Conservation (phyloP, 2,329 filamentous ascomycete species). For the Fusarium fujikuroi region DNA sequence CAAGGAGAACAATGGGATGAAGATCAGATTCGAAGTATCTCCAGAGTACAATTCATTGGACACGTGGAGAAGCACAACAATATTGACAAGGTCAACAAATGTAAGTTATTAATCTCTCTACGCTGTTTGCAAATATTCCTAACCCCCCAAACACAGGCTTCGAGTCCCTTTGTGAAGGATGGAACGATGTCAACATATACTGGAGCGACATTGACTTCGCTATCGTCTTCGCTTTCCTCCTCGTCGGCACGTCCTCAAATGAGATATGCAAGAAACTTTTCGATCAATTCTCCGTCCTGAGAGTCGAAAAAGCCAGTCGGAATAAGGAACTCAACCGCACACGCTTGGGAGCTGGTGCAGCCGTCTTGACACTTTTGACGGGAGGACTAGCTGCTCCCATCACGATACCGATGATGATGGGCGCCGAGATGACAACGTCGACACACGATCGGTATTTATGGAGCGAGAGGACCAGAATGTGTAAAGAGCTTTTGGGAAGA, state of each 20-base stretch:
- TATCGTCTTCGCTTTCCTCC: background rate
- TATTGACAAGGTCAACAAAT: background rate
- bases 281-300: slow-evolving; percentile 6
- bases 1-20: slow-evolving; percentile 3
- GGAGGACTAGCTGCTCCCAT: background rate
- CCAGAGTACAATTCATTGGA: slow-evolving; percentile 7
- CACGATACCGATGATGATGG: background rate
- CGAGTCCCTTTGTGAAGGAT: background rate
- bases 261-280: slow-evolving; percentile 9
- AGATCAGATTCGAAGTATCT: background rate
- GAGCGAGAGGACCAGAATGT: background rate
- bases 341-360: slow-evolving; percentile 13
- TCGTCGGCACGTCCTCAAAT: background rate
- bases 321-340: background rate
- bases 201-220: slow-evolving; percentile 27
- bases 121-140: rapidly evolving
- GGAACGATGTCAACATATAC: slow-evolving; percentile 14
- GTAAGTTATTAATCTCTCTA: rapidly evolving
- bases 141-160: background rate
- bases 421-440: background rate
- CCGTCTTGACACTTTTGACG: background rate
- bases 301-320: slow-evolving; percentile 6
- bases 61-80: background rate
- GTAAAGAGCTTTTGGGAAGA: background rate
- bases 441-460: background rate